phyloP scores from a whole-genome alignment of 441 rosid species.

The Bocquillonia castaneifolia region DNA sequence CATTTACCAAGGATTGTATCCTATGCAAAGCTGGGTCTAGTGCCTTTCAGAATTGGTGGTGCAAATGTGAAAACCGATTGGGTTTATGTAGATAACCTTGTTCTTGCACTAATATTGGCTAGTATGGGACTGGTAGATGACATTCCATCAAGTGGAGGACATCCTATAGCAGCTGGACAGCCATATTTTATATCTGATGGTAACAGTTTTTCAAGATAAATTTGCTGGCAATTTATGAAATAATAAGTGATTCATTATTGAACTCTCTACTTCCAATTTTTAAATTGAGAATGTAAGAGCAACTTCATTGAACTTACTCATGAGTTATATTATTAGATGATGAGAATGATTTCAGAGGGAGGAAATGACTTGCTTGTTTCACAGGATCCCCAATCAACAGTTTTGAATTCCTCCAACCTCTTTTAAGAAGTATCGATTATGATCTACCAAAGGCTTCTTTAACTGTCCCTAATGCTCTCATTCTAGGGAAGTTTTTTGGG shows the following conservation, averaged over 20 bases:
- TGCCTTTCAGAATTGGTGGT: conserved; percentile 63
- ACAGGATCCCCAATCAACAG: conserved; percentile 81
- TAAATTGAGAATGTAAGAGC: not conserved
- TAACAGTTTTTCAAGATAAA: conserved; percentile 23
- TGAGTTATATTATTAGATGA: not conserved
- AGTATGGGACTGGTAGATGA: conserved; percentile 91
- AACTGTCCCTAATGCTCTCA: conserved; percentile 50
- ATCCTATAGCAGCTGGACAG: conserved; percentile 83
- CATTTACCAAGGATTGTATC: conserved; percentile 84
- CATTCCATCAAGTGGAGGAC: conserved; percentile 61
- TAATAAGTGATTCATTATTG: conserved; percentile 7
- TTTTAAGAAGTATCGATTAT: conserved; percentile 65
- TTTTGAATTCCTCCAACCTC: conserved; percentile 71
- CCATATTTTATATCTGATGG: conserved; percentile 93
- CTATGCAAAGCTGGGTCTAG: conserved; percentile 62
- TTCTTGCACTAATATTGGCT: conserved; percentile 68
- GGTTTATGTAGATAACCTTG: conserved; percentile 87
- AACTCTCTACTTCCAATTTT: not conserved
- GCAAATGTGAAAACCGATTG: conserved; percentile 74
- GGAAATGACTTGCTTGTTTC: conserved; percentile 8
- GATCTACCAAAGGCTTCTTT: conserved; percentile 57
- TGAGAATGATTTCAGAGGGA: not conserved
- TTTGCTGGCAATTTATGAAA: not conserved
- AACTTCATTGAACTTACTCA: not conserved
- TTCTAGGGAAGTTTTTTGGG: conserved; percentile 54